These are phyloP conservation scores for Tetrapisispora taiwanensis DNA, from an alignment of 805 yeast genomes.

Conservation along the genomic window DNA sequence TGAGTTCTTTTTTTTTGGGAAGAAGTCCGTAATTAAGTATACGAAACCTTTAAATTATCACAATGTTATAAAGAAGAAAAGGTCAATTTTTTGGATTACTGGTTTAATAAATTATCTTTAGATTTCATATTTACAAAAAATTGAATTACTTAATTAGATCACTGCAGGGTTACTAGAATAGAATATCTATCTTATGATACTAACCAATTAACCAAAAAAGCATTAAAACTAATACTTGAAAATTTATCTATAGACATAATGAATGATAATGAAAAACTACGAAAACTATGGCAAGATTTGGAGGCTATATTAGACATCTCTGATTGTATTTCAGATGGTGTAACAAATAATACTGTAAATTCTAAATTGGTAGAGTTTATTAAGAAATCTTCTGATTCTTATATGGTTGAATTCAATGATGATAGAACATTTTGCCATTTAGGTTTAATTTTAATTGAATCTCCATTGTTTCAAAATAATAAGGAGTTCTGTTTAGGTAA, in stretches of 20 bases:
- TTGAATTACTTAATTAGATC: too few relatives aligned
- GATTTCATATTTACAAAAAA: too few relatives aligned
- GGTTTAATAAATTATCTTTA: too few relatives aligned
- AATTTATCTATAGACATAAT: too few relatives aligned
- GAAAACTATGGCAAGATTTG: conserved; percentile 22
- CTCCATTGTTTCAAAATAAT: conserved; percentile 30
- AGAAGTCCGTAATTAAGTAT: too few relatives aligned
- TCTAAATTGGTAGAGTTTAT: conserved; percentile 22
- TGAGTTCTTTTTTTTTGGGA: not conserved
- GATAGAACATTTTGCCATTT: conserved; percentile 31
- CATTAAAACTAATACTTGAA: too few relatives aligned
- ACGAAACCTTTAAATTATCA: too few relatives aligned
- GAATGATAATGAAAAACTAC: conserved; percentile 9
- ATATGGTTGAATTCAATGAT: conserved; percentile 15
- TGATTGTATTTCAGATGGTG: conserved; percentile 4
- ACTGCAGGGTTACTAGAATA: too few relatives aligned
- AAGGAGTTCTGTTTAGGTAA: conserved; percentile 40
- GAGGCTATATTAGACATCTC: conserved; percentile 16
- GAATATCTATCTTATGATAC: too few relatives aligned
- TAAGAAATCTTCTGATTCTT: conserved; percentile 21
- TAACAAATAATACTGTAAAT: conserved; percentile 13
- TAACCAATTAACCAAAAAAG: too few relatives aligned
- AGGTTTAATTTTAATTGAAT: conserved; percentile 27
- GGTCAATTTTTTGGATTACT: too few relatives aligned
- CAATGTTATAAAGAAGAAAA: too few relatives aligned